Evolutionary conservation across 164 flowering plant genomes (phyloP).

Genomic region (Piper longum): DNA sequence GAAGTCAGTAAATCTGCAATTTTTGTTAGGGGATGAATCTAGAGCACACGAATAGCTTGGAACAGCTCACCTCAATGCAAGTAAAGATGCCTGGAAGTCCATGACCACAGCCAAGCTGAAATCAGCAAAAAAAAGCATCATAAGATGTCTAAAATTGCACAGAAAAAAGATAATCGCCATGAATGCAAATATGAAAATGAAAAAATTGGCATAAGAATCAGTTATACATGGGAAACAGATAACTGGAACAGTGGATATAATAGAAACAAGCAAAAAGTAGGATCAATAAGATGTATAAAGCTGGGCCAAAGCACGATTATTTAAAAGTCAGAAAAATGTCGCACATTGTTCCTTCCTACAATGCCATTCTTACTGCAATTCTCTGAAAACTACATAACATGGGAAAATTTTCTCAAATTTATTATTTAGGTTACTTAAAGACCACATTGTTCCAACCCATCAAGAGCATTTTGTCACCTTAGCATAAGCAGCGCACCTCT

Average conservation of each 20-base stretch:
- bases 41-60: background rate
- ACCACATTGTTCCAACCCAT: too few species aligned
- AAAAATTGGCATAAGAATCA: background rate
- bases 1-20: background rate
- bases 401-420: too few species aligned
- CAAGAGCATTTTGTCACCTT: constrained; percentile 13
- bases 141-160: background rate
- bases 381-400: too few species aligned
- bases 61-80: constrained; percentile 46
- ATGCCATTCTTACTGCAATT: too few species aligned
- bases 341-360: too few species aligned
- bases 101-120: constrained; percentile 92
- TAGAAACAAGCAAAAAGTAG: too few species aligned
- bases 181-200: background rate
- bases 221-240: background rate
- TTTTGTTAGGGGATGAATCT: background rate
- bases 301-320: background rate
- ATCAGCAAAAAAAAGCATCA: background rate
- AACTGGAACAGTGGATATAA: background rate
- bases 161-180: background rate
- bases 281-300: too few species aligned
- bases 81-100: constrained; percentile 86
- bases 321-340: background rate
- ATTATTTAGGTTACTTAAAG: too few species aligned
- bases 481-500: constrained; percentile 61